These are phyloP conservation scores for Dioscorea alata DNA, from an alignment of 106 monocot genomes.

Conservation along the genomic window DNA sequence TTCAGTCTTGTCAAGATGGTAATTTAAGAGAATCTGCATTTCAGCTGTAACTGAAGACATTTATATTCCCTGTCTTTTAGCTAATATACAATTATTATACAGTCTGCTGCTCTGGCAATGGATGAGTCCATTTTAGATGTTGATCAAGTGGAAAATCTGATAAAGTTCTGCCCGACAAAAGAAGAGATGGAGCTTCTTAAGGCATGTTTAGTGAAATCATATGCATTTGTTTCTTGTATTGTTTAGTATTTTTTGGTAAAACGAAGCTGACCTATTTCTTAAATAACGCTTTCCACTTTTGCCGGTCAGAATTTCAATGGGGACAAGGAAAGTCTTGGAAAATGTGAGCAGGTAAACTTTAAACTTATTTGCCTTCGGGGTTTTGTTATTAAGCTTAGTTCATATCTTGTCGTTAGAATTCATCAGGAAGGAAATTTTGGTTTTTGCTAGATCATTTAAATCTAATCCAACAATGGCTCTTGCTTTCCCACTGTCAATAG, in stretches of 20 bases:
- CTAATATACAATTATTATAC: background rate
- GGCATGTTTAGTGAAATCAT: constrained; percentile 28
- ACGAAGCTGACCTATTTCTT: background rate
- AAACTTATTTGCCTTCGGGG: background rate
- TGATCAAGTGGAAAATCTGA: constrained; percentile 81
- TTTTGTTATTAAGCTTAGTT: background rate
- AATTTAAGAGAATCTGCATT: too few relatives aligned
- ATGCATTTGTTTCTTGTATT: background rate
- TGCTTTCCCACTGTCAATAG: too few relatives aligned
- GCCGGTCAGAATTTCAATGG: constrained; percentile 55
- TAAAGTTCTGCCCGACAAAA: constrained; percentile 87
- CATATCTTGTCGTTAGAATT: too few relatives aligned
- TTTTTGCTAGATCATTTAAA: too few relatives aligned
- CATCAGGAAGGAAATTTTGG: too few relatives aligned
- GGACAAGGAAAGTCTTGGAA: constrained; percentile 79
- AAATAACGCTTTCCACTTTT: constrained; percentile 3
- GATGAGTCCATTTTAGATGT: constrained; percentile 82
- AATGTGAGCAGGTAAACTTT: constrained; percentile 74
- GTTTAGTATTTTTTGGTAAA: background rate
- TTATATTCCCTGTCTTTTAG: too few relatives aligned
- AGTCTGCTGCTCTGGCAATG: constrained; percentile 71
- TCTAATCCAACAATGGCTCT: too few relatives aligned
- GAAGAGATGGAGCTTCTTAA: constrained; percentile 88
- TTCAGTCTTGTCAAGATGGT: too few relatives aligned
- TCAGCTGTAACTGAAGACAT: too few relatives aligned